A percentile compares a stretch with the other conserved stretches of the same genome.
These are phyloP conservation scores for Ophiostoma sp. DNA, from an alignment of 2,329 filamentous ascomycete genomes.

Conservation along the genomic window DNA sequence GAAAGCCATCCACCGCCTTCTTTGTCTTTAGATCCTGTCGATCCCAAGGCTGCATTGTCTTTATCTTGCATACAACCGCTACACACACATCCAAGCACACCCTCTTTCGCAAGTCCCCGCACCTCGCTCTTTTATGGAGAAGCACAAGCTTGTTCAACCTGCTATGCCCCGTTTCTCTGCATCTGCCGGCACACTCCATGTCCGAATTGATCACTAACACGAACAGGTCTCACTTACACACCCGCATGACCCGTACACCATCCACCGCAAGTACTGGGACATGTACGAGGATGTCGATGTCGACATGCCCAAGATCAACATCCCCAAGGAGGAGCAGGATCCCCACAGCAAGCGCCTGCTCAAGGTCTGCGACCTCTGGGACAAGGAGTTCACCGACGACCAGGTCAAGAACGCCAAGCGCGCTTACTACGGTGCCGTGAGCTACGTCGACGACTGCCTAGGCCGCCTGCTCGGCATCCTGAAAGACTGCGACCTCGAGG, in stretches of 20 bases:
- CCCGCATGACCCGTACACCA: conserved; percentile 91
- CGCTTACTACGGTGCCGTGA: conserved; percentile 88
- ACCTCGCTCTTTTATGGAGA: too few relatives aligned
- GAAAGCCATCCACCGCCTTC: neutral
- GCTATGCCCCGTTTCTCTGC: too few relatives aligned
- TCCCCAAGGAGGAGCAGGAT: conserved; percentile 77
- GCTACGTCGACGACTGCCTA: conserved; percentile 89
- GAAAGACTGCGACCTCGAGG: conserved; percentile 70
- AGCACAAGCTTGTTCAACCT: too few relatives aligned
- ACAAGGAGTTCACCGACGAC: conserved; percentile 74
- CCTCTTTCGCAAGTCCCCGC: too few relatives aligned
- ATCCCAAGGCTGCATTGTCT: too few relatives aligned
- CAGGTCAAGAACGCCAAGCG: conserved; percentile 79
- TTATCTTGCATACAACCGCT: too few relatives aligned
- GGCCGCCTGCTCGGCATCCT: conserved; percentile 73
- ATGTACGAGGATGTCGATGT: conserved; percentile 86
- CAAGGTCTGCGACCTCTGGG: conserved; percentile 81
- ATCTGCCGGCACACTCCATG: too few relatives aligned
- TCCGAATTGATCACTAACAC: too few relatives aligned
- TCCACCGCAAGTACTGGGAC: conserved; percentile 91
- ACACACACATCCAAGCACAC: too few relatives aligned
- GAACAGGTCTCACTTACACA: conserved; percentile 75
- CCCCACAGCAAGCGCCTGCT: conserved; percentile 80
- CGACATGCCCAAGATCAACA: conserved; percentile 68
- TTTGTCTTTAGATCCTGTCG: neutral